Percentiles rank a stretch among this genome's conserved stretches.
These are phyloP conservation scores for Monosporascus sp. DNA, from an alignment of 2,329 filamentous ascomycete genomes.

Conservation along the genomic window DNA sequence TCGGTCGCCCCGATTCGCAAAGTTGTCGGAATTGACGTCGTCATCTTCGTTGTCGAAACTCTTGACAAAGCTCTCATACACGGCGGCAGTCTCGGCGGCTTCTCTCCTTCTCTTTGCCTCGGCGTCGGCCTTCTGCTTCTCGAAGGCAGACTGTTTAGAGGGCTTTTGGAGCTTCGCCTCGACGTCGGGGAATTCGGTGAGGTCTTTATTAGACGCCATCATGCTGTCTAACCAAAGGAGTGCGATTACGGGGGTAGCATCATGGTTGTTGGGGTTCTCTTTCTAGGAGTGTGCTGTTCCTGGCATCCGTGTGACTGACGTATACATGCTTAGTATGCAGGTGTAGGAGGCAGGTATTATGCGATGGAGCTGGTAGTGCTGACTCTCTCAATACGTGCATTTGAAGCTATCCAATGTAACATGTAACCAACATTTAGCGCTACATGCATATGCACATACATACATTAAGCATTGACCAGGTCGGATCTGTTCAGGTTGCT, in stretches of 20 bases:
- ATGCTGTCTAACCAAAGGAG: constrained; percentile 6
- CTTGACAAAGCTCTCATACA: constrained; percentile 83
- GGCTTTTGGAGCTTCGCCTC: constrained; percentile 75
- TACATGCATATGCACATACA: too few species aligned
- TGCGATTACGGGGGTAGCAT: background rate
- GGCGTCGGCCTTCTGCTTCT: constrained; percentile 81
- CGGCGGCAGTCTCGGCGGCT: constrained; percentile 80
- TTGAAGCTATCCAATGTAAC: too few species aligned
- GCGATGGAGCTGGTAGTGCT: too few species aligned
- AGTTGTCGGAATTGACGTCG: constrained; percentile 29
- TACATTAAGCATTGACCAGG: too few species aligned
- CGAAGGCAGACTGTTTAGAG: constrained; percentile 80
- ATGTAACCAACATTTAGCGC: too few species aligned
- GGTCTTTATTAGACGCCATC: constrained; percentile 34
- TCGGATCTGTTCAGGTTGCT: too few species aligned
- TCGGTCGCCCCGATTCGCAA: constrained; percentile 9
- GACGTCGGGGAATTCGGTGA: constrained; percentile 63
- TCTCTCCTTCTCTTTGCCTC: constrained; percentile 83
- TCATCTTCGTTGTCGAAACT: constrained; percentile 63
- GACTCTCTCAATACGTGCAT: too few species aligned
- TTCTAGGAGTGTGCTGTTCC: background rate
- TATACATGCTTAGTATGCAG: too few species aligned
- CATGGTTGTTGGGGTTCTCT: background rate
- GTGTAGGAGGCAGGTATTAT: too few species aligned
- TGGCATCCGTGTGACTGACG: background rate